Evolutionary conservation across 129 eudicot species (phyloP).

Genomic region (Flaveria ramosissima): DNA sequence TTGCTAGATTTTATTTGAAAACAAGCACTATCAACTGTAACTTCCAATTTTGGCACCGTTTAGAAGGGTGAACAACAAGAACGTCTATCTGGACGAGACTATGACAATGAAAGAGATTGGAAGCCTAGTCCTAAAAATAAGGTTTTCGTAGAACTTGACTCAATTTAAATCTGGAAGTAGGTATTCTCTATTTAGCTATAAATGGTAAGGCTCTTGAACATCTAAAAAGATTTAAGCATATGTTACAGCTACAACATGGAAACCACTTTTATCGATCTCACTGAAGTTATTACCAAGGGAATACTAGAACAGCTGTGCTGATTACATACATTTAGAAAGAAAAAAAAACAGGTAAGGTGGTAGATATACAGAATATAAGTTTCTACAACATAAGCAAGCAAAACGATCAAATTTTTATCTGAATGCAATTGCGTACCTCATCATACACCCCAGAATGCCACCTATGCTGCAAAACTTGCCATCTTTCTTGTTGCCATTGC

Average conservation of each 20-base stretch:
- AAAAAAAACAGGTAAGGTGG: background rate
- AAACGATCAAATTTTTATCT: background rate
- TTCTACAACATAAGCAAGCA: background rate
- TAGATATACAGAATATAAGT: constrained; percentile 11
- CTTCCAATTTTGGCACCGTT: constrained; percentile 17
- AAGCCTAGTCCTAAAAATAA: constrained; percentile 4
- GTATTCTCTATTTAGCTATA: background rate
- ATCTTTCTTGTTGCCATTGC: constrained; percentile 79
- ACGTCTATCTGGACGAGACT: background rate
- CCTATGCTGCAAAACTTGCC: constrained; percentile 69
- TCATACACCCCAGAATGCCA: constrained; percentile 54
- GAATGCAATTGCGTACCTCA: constrained; percentile 54
- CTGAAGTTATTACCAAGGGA: background rate
- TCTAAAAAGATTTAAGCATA: background rate
- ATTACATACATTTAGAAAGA: constrained; percentile 10
- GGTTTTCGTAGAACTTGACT: background rate
- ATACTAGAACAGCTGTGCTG: background rate
- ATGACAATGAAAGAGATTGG: background rate
- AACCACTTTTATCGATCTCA: background rate
- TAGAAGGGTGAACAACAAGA: background rate
- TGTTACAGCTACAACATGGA: constrained; percentile 16
- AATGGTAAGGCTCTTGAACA: background rate
- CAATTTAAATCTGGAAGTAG: background rate
- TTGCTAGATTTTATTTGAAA: background rate
- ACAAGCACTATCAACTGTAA: constrained; percentile 14